These are phyloP conservation scores for Neurospora sp. DNA, from an alignment of 2,329 filamentous ascomycete species.

Conservation along the genomic window DNA sequence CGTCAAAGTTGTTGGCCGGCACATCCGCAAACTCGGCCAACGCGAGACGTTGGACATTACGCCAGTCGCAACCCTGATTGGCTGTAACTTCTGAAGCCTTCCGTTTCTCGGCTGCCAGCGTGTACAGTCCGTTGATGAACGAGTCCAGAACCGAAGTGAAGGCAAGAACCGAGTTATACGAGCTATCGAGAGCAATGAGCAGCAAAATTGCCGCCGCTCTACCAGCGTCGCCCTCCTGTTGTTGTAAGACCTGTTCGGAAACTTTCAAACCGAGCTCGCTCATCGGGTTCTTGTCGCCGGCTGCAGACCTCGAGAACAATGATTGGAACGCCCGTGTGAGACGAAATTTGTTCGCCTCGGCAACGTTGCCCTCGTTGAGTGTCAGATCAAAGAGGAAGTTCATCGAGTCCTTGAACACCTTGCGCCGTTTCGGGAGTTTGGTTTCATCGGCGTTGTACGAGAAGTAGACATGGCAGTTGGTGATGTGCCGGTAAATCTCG, in stretches of 20 bases:
- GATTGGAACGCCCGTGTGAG: neutral
- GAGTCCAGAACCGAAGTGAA: conserved; percentile 1
- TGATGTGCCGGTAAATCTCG: conserved; percentile 11
- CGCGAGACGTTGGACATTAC: conserved; percentile 1
- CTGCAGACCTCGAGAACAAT: neutral
- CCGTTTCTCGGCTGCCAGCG: neutral
- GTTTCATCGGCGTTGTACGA: conserved; percentile 10
- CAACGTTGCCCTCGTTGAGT: conserved; percentile 2
- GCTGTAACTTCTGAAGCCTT: neutral
- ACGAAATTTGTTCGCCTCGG: neutral
- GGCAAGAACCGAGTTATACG: conserved; percentile 8
- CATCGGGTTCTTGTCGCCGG: conserved; percentile 4
- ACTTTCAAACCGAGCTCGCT: conserved; percentile 3
- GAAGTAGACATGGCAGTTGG: conserved; percentile 10
- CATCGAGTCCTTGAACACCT: conserved; percentile 7
- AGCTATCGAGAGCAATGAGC: conserved; percentile 7
- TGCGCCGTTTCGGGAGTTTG: conserved; percentile 6
- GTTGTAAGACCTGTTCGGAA: conserved; percentile 2
- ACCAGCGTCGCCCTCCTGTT: conserved; percentile 2
- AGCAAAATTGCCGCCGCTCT: conserved; percentile 7
- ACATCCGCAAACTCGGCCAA: neutral
- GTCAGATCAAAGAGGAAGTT: conserved; percentile 2
- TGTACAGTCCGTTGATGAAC: conserved; percentile 1
- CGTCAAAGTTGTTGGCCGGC: neutral
- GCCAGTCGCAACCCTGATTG: conserved; percentile 1